Evolutionary conservation across 305 asterid genomes (phyloP).

Genomic region (Fraxinus dipetala): DNA sequence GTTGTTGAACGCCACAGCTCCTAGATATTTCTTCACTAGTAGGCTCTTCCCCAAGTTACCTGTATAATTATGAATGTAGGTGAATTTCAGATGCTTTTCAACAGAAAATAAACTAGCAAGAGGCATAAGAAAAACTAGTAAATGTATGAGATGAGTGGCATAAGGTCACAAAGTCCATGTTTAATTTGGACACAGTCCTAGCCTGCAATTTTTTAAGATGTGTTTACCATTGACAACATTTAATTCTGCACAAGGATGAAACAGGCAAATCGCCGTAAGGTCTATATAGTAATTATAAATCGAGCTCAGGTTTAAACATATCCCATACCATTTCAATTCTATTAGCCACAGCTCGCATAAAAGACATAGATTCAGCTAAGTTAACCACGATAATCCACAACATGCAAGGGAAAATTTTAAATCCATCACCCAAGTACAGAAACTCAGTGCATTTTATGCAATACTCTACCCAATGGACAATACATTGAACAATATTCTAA

Average conservation of each 20-base stretch:
- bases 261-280: background rate
- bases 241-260: background rate
- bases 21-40: conserved; percentile 52
- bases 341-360: background rate
- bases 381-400: background rate
- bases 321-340: background rate
- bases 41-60: conserved; percentile 45
- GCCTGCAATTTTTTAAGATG: background rate
- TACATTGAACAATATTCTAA: background rate
- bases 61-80: conserved; percentile 22
- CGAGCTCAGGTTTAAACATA: background rate
- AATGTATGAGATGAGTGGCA: background rate
- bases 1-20: conserved; percentile 70
- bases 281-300: background rate
- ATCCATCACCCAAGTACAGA: background rate
- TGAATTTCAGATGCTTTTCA: background rate
- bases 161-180: background rate
- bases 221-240: background rate
- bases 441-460: background rate
- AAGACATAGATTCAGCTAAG: background rate
- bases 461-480: background rate
- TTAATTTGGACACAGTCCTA: background rate
- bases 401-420: background rate
- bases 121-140: background rate
- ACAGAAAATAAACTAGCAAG: conserved; percentile 3